Conservation (phyloP, 371 early-diverging fungal genomes). For the Dinochytrium kinnereticum region DNA sequence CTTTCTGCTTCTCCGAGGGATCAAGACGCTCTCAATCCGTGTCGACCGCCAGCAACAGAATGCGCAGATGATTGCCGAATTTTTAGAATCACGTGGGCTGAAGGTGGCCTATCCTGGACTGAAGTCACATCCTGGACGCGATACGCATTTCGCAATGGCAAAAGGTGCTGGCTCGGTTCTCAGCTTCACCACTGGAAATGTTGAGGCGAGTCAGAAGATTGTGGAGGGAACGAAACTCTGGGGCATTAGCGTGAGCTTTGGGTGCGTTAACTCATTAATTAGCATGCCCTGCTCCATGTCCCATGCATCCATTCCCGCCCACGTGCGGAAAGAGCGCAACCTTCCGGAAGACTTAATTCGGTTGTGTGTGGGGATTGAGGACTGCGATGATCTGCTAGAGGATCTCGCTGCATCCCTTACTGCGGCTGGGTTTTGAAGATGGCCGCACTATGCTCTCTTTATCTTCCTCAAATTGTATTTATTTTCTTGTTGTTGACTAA, state of each 20-base stretch:
- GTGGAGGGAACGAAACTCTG: slow-evolving; percentile 85
- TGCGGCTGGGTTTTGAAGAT: slow-evolving; percentile 56
- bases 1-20: slow-evolving; percentile 84
- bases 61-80: slow-evolving; percentile 78
- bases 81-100: slow-evolving; percentile 75
- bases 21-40: slow-evolving; percentile 87
- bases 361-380: slow-evolving; percentile 97
- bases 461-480: too few species aligned
- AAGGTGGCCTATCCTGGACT: slow-evolving; percentile 91
- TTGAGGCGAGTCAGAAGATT: slow-evolving; percentile 78
- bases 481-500: too few species aligned
- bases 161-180: slow-evolving; percentile 94
- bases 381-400: slow-evolving; percentile 87
- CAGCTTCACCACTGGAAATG: slow-evolving; percentile 90
- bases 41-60: slow-evolving; percentile 84
- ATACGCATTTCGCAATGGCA: slow-evolving; percentile 77
- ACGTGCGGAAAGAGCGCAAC: slow-evolving; percentile 80
- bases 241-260: slow-evolving; percentile 94
- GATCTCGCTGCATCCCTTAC: slow-evolving; percentile 82
- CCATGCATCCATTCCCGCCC: slow-evolving; percentile 93
- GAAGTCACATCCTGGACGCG: slow-evolving; percentile 84
- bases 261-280: slow-evolving; percentile 95
- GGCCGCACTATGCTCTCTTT: too few species aligned
- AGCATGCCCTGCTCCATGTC: slow-evolving; percentile 98
- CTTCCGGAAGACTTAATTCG: slow-evolving; percentile 95